Base-by-base conservation (phyloP, 83 land plant species). In the Picea engelmannii region DNA sequence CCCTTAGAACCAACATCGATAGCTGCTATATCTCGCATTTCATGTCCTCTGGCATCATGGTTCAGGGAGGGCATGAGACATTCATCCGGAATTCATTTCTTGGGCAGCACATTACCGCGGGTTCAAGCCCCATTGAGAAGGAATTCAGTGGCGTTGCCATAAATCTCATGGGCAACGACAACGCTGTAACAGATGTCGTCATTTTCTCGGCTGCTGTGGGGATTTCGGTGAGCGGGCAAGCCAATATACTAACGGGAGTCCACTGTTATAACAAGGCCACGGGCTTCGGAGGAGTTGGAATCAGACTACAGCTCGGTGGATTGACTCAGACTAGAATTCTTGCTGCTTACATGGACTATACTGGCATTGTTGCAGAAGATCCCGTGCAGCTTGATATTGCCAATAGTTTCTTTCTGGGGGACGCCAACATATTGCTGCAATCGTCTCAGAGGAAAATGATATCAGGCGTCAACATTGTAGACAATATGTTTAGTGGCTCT, bases 91-190 rank as follows among this genome's bases (percentile, higher is more conserved):
- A 85, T 81, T 88, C 89, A 75, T 95, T 87, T 82, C 82, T 95
- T 11, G 98, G 98, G 52, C 98, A 95, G 81, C 89, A 85, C 88
- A 89, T 89, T 79, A 95, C 98, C 25, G 84, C 95, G 25, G 98
- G 96, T 2, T 89, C 87, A 3, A 93, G 92, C 81, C 87, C 90
- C 13, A 68, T 84, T 8, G 98, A 95, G 82, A 47, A 69, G 42
- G 76, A 78, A 82, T 95, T 31, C 35, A 31, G 35, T 2, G 35
- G 35, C 35, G 35, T 31, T 2, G 35, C 35, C 35, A 31, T 31
- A 31, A 31, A 2, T 31, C 35, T 31, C 35, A 31, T 31, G 35
- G 2, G 35, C 35, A 31, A 31, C 35, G 35, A 31, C 35, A 31
- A 31, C 35, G 35, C 35, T 31, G 35, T 31, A 31, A 31, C 35